Base-by-base conservation (phyloP, 768 basidiomycete species). In the Boletellus ananiceps region DNA sequence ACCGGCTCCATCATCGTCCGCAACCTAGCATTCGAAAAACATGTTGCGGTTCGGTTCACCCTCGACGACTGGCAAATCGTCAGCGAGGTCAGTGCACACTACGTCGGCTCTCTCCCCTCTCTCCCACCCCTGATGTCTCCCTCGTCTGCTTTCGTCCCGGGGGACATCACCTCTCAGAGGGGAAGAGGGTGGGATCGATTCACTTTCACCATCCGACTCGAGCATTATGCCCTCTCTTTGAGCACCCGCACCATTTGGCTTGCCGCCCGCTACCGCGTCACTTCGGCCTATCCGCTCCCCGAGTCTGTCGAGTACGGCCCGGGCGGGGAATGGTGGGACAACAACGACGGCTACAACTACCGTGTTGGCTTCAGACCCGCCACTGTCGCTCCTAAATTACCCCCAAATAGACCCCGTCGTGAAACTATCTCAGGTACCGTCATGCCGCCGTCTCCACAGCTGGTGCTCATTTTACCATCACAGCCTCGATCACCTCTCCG, bases 31-130 rank as follows among this genome's bases (percentile, higher is more conserved):
- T 98, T 88, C 54, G 84, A 88, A 65, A 98, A 98, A 69, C 75
- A 79, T 44, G 84, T 97, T 40, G 83, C 80, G 0, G 77, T 96
- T 0, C 74, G 94, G 1, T 98, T 94, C 65, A 97, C 95, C 2
- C 74, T 95, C 40, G 95, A 97, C 66, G 83, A 87, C 41, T 98
- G 95, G 95, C 82, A 86, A 54, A 98, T 94, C 3, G 88, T 89
- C 0, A 85, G 82, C 37, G 95, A 98, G 64, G 92, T 96, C 29
- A 52, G 67, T 37, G 84, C 76, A n/a, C 67, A 60, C 40, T 68
- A 83, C 52, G 59, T 69, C 33, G 66, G 66, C n/a, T 75, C 74
- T 15, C 60, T 83, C 23, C 53, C 71, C 4, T 39, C 67, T 23
- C 7, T 69, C 66, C 78, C 72, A 0, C 51, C 57, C 49, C 56